Conservation (phyloP, 345 rosid species). For the Eucalyptus curtisii region DNA sequence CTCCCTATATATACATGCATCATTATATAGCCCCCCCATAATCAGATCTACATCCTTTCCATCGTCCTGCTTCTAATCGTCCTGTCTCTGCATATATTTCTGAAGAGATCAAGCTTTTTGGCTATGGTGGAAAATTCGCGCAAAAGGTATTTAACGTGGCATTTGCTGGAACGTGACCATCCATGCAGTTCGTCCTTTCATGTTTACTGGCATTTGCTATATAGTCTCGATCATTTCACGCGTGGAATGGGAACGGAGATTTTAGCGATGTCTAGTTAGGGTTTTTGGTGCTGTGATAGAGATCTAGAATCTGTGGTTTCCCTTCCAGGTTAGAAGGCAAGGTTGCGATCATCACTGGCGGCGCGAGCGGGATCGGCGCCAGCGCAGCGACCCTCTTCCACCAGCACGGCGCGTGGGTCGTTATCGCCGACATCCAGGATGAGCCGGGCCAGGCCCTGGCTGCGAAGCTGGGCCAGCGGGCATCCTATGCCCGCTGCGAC, state of each 20-base stretch:
- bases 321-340: background rate
- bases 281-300: background rate
- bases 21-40: background rate
- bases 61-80: too few relatives aligned
- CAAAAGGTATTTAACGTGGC: too few relatives aligned
- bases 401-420: background rate
- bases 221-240: background rate
- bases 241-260: background rate
- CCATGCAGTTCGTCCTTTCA: background rate
- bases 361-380: background rate
- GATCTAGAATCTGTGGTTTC: background rate
- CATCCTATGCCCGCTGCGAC: background rate
- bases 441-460: background rate
- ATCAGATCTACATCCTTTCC: background rate
- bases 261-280: background rate
- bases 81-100: too few relatives aligned
- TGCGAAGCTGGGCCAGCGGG: background rate
- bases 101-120: too few relatives aligned
- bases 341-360: background rate
- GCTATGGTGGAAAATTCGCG: too few relatives aligned
- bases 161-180: too few relatives aligned
- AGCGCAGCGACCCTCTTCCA: background rate
- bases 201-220: background rate
- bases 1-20: background rate
- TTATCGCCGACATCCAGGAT: background rate